These are phyloP conservation scores for Penicillium griseofulvum DNA, from an alignment of 2,329 filamentous ascomycete genomes.

Conservation along the genomic window DNA sequence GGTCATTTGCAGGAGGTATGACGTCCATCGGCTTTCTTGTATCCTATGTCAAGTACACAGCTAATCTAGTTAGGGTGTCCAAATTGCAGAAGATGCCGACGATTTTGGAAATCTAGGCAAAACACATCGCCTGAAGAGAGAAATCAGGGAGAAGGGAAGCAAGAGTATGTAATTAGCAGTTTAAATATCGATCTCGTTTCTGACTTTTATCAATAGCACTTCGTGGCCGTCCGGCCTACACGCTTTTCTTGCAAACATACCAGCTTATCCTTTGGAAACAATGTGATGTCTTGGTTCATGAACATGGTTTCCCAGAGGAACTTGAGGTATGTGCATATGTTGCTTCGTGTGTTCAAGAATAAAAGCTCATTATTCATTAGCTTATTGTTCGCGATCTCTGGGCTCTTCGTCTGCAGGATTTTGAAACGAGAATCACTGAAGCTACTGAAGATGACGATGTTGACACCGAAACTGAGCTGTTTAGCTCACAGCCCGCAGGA, in stretches of 20 bases:
- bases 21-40: conserved; percentile 5
- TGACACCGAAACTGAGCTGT: conserved; percentile 49
- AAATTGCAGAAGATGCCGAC: conserved; percentile 62
- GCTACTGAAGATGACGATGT: conserved; percentile 32
- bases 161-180: conserved; percentile 39
- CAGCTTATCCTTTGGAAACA: conserved; percentile 85
- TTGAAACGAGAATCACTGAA: conserved; percentile 49
- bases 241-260: conserved; percentile 78
- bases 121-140: conserved; percentile 56
- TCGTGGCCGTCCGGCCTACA: conserved; percentile 65
- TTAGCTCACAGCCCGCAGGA: conserved; percentile 58
- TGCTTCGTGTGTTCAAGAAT: neutral
- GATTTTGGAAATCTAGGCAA: conserved; percentile 64
- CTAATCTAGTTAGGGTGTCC: conserved; percentile 32
- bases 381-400: conserved; percentile 77
- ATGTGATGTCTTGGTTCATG: conserved; percentile 67
- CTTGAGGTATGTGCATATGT: conserved; percentile 58
- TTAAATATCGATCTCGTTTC: conserved; percentile 30
- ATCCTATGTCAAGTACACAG: conserved; percentile 1
- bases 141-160: conserved; percentile 51
- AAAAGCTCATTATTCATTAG: conserved; percentile 27
- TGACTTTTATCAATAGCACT: conserved; percentile 50
- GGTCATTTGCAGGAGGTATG: conserved; percentile 75
- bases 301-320: conserved; percentile 65
- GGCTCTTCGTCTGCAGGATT: conserved; percentile 66